Evolutionary conservation across 805 yeast genomes (phyloP).

Genomic region (Cyberlindnera nakhonratchasimensis): DNA sequence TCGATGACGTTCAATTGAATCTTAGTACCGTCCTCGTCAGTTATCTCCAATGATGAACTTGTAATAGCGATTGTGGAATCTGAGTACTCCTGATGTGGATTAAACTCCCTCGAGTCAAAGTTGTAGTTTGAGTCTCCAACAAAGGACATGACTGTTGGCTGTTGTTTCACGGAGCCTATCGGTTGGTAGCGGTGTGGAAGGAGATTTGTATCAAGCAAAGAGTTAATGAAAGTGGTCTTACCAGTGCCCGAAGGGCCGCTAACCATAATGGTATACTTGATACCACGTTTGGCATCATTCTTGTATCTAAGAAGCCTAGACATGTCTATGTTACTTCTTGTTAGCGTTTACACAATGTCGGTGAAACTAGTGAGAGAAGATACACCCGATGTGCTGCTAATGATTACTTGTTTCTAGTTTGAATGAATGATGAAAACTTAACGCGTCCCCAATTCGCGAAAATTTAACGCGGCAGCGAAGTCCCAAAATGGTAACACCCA

Average conservation of each 20-base stretch:
- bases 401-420: too few relatives aligned
- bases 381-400: too few relatives aligned
- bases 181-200: slow-evolving; percentile 56
- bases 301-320: slow-evolving; percentile 38
- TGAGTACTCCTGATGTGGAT: slow-evolving; percentile 51
- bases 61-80: slow-evolving; percentile 79
- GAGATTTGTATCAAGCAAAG: slow-evolving; percentile 58
- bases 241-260: slow-evolving; percentile 77
- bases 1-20: slow-evolving; percentile 60
- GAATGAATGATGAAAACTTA: too few relatives aligned
- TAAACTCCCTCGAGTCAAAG: slow-evolving; percentile 56
- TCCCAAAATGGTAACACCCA: neutral
- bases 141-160: slow-evolving; percentile 24
- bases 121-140: slow-evolving; percentile 37
- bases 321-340: slow-evolving; percentile 2
- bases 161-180: slow-evolving; percentile 27
- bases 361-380: too few relatives aligned
- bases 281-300: slow-evolving; percentile 69
- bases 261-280: slow-evolving; percentile 69
- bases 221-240: slow-evolving; percentile 70
- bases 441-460: too few relatives aligned
- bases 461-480: neutral
- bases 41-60: slow-evolving; percentile 56
- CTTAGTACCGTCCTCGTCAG: slow-evolving; percentile 58
- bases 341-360: too few relatives aligned